Evolutionary conservation across 139 green algal genomes (phyloP), one percentile per base, ranked within the genome.

Genomic region (Mesostigma viride): DNA sequence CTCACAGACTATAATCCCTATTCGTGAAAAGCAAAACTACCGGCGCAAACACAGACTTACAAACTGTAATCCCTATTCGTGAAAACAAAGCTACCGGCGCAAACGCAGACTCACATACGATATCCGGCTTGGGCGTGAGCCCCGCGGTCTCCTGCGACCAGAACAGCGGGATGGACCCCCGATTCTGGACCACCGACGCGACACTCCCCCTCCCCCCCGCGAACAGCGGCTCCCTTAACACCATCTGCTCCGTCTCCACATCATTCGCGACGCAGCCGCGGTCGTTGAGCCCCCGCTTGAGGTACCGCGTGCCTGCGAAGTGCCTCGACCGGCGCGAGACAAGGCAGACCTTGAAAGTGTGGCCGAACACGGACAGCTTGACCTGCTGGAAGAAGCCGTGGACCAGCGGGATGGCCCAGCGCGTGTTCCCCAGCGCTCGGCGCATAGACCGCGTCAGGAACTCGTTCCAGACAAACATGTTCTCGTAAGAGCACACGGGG

Each of bases 241-340:
- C 66, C 22, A 86, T 75, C 74, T 93, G 86, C 85, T 93, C 91
- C 32, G 82, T 84, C 81, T 96, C 91, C 64, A 97, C 92, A 59
- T 97, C 91, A 69, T 98, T 98, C 4, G 92, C 92, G 27, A 95
- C 87, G 8, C 84, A 77, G 44, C 90, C 90, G 14, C 76, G 46
- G 58, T 89, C 85, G 64, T 85, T 95, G 44, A 95, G 76, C 44
- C 91, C 91, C 0, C 91, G 79, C 86, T 96, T 97, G 59, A 88
- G 79, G 74, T 90, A 98, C 22, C 91, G 79, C 1, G 92, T 97
- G 60, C 92, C 92, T 0, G 91, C 91, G 86, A 98, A 98, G 75
- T 90, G 81, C 27, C 84, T 80, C 0, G 88, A 96, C 58, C 92
- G 86, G 1, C 91, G 82, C 8, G 87, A 79, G 30, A 95, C 77